These are phyloP conservation scores for Annulohypoxylon stygium DNA, from an alignment of 495 filamentous ascomycete species.

Conservation along the genomic window DNA sequence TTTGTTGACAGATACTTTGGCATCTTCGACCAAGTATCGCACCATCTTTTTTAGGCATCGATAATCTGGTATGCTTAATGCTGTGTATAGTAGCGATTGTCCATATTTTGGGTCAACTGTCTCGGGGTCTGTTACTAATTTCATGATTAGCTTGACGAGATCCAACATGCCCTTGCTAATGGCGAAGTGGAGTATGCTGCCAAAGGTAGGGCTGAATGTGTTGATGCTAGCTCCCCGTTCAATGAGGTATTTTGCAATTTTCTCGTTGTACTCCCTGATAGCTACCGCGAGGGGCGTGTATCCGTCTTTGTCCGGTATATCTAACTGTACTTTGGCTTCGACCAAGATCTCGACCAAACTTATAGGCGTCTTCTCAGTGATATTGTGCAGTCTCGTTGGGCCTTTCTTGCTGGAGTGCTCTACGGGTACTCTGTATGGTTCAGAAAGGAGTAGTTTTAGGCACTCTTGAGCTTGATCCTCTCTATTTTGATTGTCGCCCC, in stretches of 20 bases:
- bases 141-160: background rate
- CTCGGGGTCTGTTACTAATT: background rate
- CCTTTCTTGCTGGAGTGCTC: background rate
- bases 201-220: background rate
- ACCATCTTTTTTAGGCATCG: background rate
- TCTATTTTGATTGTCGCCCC: background rate
- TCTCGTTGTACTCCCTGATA: background rate
- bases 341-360: background rate
- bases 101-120: background rate
- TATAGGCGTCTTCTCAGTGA: background rate
- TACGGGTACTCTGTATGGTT: background rate
- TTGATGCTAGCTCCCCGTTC: slow-evolving; percentile 1
- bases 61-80: background rate
- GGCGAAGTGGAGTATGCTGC: slow-evolving; percentile 9
- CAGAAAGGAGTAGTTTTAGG: background rate
- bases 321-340: background rate
- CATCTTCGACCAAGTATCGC: background rate
- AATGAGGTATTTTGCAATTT: background rate
- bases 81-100: slow-evolving; percentile 3
- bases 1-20: background rate
- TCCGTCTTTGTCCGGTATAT: background rate
- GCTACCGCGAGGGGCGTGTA: slow-evolving; percentile 8
- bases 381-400: background rate
- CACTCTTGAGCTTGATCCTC: background rate
- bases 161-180: background rate